Evolutionary conservation across 148 eudicot genomes (phyloP), one percentile per base, ranked within the genome.

Genomic region (Vaccinium myrtillus): DNA sequence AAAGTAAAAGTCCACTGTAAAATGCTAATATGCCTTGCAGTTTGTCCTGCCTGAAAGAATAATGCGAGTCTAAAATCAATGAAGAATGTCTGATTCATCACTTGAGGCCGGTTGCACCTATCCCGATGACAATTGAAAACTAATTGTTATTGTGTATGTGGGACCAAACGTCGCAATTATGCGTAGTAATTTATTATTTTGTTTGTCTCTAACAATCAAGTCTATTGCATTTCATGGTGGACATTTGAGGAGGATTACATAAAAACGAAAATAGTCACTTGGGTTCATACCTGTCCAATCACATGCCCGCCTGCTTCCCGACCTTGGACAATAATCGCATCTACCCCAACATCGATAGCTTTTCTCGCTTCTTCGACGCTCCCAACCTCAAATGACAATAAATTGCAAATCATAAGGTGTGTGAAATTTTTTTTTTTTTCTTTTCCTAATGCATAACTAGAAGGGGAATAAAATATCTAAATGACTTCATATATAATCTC

Each of bases 251-350:
- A 49, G 11, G 32, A 82, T 4, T 6, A n/a, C 48, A 81, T 32
- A 82, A 8, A 1, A 50, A 50, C 78, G 30, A 19, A 30, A 82
- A 54, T 8, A 30, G n/a, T 8, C 43, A 21, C 18, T 16, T 16
- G 74, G 6, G 15, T 15, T 77, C 83, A 73, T 84, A 93, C 99
- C 95, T 96, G 95, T 78, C 98, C 99, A 81, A 96, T 94, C 36
- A 96, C 94, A 89, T 96, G 99, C 23, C 99, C 99, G 73, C 99
- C 99, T 14, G 99, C 99, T 91, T 96, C 99, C 75, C 86, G 87
- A 53, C 99, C 99, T 85, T 96, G 99, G 84, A 96, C 95, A 55
- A 96, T 93, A 83, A 96, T 92, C 30, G 97, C 99, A 87, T 96
- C 98, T 48, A 91, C 99, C 59, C 95, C 99, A 50, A 81, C 94